Percentiles rank a stretch among this genome's conserved stretches.
Conservation (phyloP, 2,329 filamentous ascomycete species). For the Neurospora sp. region DNA sequence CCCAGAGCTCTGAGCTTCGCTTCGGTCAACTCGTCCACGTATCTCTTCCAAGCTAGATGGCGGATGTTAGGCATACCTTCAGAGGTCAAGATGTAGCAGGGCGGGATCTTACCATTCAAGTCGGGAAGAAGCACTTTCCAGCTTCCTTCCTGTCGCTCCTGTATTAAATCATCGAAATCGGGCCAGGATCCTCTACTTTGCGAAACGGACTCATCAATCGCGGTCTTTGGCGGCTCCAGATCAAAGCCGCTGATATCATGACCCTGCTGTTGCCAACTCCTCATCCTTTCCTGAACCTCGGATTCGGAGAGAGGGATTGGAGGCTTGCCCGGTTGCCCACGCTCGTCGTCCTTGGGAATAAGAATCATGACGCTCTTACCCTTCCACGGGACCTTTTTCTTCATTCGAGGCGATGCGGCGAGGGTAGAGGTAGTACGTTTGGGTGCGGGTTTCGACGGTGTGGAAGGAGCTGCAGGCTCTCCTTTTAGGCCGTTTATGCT, state of each 20-base stretch:
- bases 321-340: conserved; percentile 46
- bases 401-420: conserved; percentile 44
- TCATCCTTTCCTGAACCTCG: conserved; percentile 53
- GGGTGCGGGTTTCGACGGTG: conserved; percentile 19
- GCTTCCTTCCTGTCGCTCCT: conserved; percentile 42
- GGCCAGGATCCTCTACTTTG: conserved; percentile 66
- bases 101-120: conserved; percentile 41
- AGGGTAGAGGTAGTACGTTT: conserved; percentile 28
- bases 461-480: conserved; percentile 12
- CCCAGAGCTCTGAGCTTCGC: conserved; percentile 88
- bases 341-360: conserved; percentile 57
- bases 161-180: conserved; percentile 44
- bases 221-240: conserved; percentile 35
- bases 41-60: conserved; percentile 54
- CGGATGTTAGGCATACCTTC: conserved; percentile 11
- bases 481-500: conserved; percentile 18
- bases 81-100: neutral
- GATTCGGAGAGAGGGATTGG: conserved; percentile 44
- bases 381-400: conserved; percentile 66
- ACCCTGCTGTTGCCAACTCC: conserved; percentile 58
- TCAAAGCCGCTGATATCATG: conserved; percentile 63
- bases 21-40: conserved; percentile 75
- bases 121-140: conserved; percentile 62
- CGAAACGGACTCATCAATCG: conserved; percentile 20
- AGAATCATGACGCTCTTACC: conserved; percentile 66